A percentile compares a stretch with the other conserved stretches of the same genome.
Conservation (phyloP, 768 basidiomycete species). For the Lactarius vividus region DNA sequence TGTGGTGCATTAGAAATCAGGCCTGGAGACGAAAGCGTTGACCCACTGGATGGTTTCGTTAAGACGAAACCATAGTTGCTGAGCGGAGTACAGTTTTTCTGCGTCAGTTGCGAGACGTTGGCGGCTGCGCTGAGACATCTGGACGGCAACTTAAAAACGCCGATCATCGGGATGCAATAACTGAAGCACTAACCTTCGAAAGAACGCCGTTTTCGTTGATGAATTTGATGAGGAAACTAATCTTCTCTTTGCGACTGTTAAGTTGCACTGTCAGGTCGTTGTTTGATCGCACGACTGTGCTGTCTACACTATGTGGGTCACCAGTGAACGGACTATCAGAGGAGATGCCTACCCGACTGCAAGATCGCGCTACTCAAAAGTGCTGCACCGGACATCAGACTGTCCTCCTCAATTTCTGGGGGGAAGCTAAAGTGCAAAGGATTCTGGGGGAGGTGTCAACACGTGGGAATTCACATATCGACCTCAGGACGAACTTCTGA, state of each 20-base stretch:
- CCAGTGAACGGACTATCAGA: neutral
- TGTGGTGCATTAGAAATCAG: conserved; percentile 31
- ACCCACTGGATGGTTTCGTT: conserved; percentile 65
- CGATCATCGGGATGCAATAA: neutral
- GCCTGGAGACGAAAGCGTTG: neutral
- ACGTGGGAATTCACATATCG: neutral
- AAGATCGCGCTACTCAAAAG: conserved; percentile 70
- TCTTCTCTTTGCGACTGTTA: conserved; percentile 65
- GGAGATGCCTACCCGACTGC: conserved; percentile 55
- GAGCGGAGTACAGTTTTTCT: conserved; percentile 80
- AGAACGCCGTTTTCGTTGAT: conserved; percentile 85
- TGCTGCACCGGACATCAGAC: conserved; percentile 76
- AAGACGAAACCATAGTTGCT: conserved; percentile 77
- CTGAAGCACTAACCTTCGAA: conserved; percentile 52
- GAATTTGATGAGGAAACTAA: conserved; percentile 85
- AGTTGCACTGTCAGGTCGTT: conserved; percentile 82
- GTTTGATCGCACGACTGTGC: conserved; percentile 64
- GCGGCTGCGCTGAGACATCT: conserved; percentile 82
- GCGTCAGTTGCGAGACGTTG: conserved; percentile 77
- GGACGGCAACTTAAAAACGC: neutral
- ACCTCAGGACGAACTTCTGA: conserved; percentile 45
- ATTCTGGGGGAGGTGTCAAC: conserved; percentile 44
- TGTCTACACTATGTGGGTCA: conserved; percentile 41
- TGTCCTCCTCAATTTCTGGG: conserved; percentile 74
- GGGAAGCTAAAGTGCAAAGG: conserved; percentile 80